These are phyloP conservation scores for Starmerella bacillaris DNA, from an alignment of 805 yeast species.

Conservation along the genomic window DNA sequence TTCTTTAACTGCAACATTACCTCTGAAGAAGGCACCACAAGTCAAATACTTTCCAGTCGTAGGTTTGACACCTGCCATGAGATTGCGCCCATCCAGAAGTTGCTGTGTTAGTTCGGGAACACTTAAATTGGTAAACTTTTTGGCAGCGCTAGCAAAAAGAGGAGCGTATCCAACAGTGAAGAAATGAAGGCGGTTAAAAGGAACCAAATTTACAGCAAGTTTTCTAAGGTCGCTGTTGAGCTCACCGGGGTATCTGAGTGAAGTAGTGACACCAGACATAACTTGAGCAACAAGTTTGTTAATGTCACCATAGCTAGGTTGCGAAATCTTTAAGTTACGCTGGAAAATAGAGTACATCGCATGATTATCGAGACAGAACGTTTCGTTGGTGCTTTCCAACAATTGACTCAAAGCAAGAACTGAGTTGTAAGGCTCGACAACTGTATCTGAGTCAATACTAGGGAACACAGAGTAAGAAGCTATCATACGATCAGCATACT, in stretches of 20 bases:
- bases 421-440: conserved; percentile 89
- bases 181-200: conserved; percentile 88
- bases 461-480: conserved; percentile 90
- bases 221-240: conserved; percentile 82
- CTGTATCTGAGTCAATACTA: conserved; percentile 81
- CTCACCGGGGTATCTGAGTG: conserved; percentile 88
- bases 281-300: conserved; percentile 74
- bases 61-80: conserved; percentile 94
- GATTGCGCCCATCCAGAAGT: conserved; percentile 76
- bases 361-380: conserved; percentile 89
- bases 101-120: conserved; percentile 89
- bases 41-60: conserved; percentile 79
- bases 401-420: conserved; percentile 79
- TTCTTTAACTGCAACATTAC: conserved; percentile 80
- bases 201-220: conserved; percentile 83
- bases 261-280: conserved; percentile 90
- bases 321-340: conserved; percentile 61
- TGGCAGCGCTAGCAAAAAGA: conserved; percentile 60
- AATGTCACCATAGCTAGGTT: conserved; percentile 62
- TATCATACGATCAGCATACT: conserved; percentile 89
- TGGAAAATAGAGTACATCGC: conserved; percentile 82
- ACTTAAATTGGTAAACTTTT: conserved; percentile 64
- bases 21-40: conserved; percentile 87
- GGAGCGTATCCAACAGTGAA: conserved; percentile 95
- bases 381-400: conserved; percentile 79